A percentile compares a stretch with the other conserved stretches of the same genome.
phyloP scores from a whole-genome alignment of 2,329 filamentous ascomycete species.

The Cucurbitaria berberidis region DNA sequence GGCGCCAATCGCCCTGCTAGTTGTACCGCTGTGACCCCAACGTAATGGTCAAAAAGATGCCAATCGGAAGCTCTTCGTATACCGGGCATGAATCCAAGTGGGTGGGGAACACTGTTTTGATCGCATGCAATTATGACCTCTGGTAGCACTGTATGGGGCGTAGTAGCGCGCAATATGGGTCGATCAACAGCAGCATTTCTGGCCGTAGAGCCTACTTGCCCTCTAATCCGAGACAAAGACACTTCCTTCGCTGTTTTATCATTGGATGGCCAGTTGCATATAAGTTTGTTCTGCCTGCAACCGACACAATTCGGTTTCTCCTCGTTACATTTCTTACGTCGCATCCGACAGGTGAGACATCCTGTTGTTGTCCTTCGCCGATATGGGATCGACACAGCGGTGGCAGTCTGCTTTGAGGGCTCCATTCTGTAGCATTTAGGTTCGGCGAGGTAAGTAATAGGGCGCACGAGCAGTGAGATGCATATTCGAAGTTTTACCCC shows the following conservation, averaged over 20 bases:
- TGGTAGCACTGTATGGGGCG: not conserved
- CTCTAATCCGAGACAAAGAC: not conserved
- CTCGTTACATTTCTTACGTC: not conserved
- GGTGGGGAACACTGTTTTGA: not conserved
- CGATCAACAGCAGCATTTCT: not conserved
- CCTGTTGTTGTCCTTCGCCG: conserved; percentile 3
- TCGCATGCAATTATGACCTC: not conserved
- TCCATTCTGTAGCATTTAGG: no score
- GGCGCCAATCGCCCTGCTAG: not conserved
- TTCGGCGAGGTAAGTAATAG: not conserved
- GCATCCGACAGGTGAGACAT: conserved; percentile 1
- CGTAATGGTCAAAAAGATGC: conserved; percentile 7
- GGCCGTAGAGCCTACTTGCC: not conserved
- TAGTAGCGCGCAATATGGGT: not conserved
- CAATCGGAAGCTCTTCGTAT: conserved; percentile 1
- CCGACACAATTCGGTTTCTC: conserved; percentile 2
- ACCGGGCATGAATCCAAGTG: not conserved
- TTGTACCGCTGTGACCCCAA: conserved; percentile 1
- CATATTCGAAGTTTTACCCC: not conserved
- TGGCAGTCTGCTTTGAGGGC: not conserved
- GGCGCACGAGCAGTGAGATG: no score
- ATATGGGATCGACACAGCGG: not conserved
- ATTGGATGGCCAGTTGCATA: conserved; percentile 4
- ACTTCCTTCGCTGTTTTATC: not conserved
- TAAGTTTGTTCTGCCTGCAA: conserved; percentile 3